Evolutionary conservation across 164 flowering plant species (phyloP), one percentile per base, ranked within the genome.

Genomic region (Nymphaea colorata): DNA sequence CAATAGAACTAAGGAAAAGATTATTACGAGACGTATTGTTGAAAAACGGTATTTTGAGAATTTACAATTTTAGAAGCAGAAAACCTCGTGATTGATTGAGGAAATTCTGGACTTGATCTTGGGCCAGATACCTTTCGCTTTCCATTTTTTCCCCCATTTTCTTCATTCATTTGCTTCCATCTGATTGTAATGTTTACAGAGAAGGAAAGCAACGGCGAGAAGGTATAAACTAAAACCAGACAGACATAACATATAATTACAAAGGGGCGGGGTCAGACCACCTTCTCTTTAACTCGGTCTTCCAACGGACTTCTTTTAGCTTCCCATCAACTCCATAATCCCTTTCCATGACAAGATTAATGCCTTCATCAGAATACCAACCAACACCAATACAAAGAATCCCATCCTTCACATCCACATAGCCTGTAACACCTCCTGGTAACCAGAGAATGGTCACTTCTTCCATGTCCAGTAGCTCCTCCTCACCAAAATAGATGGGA

Each of bases 331-430:
- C 47, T 42, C 87, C 98, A 76, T 94, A 91, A 71, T 94, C 97
- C 74, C 98, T 85, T 75, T 91, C 99, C 98, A 94, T 91, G 10
- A 90, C 96, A 62, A 94, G 93, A 74, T 94, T 91, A 69, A 88
- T 82, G 43, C 96, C 99, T 78, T 94, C 98, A 51, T 87, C 92
- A 0, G 96, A 91, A 70, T 91, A 88, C 94, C 99, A 94, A 11
- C 98, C 92, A 44, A 88, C 93, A 12, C 99, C 99, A 65, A 94
- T 82, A 61, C 98, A 91, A 17, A 91, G 90, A 55, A 82, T 69
- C 4, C 96, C 96, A 47, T 94, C 99, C 41, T 77, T 78, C 59
- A 91, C 83, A 63, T 94, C 96, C 8, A 94, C 96, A 61, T 90
- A 94, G 16, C 82, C 84, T 0, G 96, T 91, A 44, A 94, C 83